These are phyloP conservation scores for Gastrolobium villosum DNA, from an alignment of 306 rosid species.

Conservation along the genomic window DNA sequence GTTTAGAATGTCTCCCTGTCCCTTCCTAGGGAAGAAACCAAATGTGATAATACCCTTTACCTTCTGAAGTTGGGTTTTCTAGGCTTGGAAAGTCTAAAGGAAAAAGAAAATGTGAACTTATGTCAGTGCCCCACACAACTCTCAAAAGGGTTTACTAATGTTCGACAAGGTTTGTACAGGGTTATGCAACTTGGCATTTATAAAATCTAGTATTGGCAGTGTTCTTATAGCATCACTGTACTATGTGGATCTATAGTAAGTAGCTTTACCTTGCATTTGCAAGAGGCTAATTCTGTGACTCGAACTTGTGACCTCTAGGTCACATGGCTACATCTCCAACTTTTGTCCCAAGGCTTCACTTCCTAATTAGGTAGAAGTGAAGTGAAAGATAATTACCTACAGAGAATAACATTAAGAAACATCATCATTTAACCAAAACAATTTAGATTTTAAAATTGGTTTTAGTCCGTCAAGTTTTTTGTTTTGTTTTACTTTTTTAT, in stretches of 20 bases:
- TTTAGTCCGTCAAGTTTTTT: background rate
- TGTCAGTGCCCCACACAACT: constrained; percentile 26
- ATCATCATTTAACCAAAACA: background rate
- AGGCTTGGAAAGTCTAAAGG: constrained; percentile 22
- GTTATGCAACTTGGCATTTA: constrained; percentile 19
- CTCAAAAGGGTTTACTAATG: background rate
- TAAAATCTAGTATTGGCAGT: constrained; percentile 7
- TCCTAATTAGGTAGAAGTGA: background rate
- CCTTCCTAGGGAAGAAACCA: constrained; percentile 9
- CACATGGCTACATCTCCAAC: background rate
- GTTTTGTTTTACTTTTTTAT: no score
- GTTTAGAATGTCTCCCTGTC: constrained; percentile 12
- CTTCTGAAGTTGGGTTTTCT: constrained; percentile 8
- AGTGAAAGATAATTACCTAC: background rate
- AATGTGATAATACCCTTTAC: background rate
- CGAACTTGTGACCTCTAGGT: background rate
- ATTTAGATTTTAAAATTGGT: background rate
- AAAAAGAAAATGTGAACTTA: background rate
- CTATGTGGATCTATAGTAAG: background rate
- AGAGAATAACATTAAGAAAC: constrained; percentile 2
- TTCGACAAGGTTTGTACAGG: constrained; percentile 24
- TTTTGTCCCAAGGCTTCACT: background rate
- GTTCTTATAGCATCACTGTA: constrained; percentile 6
- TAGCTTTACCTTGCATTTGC: constrained; percentile 11
- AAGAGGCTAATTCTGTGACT: background rate